A percentile compares a stretch with the other conserved stretches of the same genome.
Evolutionary conservation across 768 basidiomycete genomes (phyloP).

Genomic region (Rhodotorula paludigena): DNA sequence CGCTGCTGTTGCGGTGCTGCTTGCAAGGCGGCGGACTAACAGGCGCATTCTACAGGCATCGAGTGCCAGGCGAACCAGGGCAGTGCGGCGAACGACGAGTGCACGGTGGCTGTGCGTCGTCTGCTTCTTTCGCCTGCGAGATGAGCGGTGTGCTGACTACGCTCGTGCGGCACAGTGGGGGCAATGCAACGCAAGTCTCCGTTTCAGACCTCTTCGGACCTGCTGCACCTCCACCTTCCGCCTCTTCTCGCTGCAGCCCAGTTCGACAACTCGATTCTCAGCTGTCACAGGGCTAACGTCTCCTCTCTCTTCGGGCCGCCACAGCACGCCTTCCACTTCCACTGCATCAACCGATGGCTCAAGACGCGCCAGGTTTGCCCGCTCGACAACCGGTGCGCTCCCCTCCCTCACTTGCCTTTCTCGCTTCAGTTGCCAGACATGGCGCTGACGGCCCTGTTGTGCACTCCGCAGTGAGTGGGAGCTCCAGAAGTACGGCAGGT

Average conservation of each 20-base stretch:
- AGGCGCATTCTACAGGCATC: conserved; percentile 61
- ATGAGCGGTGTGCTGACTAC: background rate
- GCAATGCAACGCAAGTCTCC: conserved; percentile 77
- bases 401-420: background rate
- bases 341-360: conserved; percentile 98
- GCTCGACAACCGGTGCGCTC: conserved; percentile 61
- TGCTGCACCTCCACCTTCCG: background rate
- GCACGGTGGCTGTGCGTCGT: conserved; percentile 42
- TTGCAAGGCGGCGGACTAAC: background rate
- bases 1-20: background rate
- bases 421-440: too few relatives aligned
- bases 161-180: conserved; percentile 87
- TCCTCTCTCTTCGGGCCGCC: too few relatives aligned
- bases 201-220: background rate
- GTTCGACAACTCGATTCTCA: background rate
- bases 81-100: conserved; percentile 91
- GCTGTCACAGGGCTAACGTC: background rate
- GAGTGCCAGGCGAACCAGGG: conserved; percentile 99
- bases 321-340: conserved; percentile 98
- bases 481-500: conserved; percentile 68
- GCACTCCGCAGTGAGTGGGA: conserved; percentile 71
- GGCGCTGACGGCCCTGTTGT: background rate
- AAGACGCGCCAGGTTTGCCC: conserved; percentile 96
- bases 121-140: background rate
- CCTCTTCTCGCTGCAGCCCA: background rate